These are phyloP conservation scores for Penicillium vulpinum DNA, from an alignment of 2,329 filamentous ascomycete species.

Conservation along the genomic window DNA sequence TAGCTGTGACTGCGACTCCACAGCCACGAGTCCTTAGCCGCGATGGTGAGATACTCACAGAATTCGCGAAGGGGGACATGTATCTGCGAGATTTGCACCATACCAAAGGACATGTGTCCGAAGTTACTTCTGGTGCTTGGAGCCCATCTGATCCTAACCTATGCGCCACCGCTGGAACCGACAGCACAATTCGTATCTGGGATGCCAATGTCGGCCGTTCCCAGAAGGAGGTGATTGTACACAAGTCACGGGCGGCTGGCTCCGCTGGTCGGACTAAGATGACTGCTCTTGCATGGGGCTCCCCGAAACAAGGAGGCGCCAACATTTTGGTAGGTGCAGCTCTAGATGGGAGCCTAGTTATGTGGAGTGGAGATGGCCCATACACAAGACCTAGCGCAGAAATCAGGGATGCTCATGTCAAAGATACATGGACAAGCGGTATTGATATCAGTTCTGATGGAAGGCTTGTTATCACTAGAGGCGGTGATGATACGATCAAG, in stretches of 20 bases:
- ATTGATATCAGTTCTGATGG: conserved; percentile 90
- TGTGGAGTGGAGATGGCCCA: conserved; percentile 89
- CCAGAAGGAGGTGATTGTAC: conserved; percentile 91
- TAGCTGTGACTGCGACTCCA: conserved; percentile 84
- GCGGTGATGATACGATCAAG: conserved; percentile 90
- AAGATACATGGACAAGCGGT: conserved; percentile 87
- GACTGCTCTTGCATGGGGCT: conserved; percentile 88
- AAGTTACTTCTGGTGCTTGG: conserved; percentile 87
- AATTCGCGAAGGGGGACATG: conserved; percentile 98
- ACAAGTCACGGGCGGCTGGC: conserved; percentile 88
- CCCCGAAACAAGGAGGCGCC: conserved; percentile 70
- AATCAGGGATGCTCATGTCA: conserved; percentile 76
- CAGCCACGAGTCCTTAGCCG: conserved; percentile 87
- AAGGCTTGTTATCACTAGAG: conserved; percentile 83
- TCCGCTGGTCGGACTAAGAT: conserved; percentile 89
- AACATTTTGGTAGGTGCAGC: conserved; percentile 80
- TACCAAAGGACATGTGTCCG: conserved; percentile 93
- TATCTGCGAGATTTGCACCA: conserved; percentile 96
- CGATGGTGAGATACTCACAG: conserved; percentile 80
- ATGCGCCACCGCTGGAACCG: conserved; percentile 87
- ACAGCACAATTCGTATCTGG: conserved; percentile 96
- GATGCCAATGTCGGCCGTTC: conserved; percentile 87
- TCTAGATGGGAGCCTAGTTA: conserved; percentile 82
- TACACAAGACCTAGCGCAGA: conserved; percentile 80
- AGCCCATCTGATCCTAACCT: conserved; percentile 81